phyloP scores from a whole-genome alignment of 2,329 filamentous ascomycete species.

The Pseudopithomyces chartarum region DNA sequence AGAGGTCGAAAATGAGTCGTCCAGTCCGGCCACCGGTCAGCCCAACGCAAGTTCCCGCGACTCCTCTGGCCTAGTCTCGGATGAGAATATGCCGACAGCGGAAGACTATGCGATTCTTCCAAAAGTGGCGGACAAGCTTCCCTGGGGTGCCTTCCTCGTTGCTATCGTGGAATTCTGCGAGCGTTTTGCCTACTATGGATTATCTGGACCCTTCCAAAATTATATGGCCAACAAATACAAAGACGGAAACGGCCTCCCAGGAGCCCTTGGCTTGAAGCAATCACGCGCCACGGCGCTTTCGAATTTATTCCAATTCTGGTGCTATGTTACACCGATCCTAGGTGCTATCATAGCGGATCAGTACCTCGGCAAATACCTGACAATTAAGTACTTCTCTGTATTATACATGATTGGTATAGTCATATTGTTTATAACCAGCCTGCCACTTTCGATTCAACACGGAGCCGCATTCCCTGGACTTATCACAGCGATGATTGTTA shows the following conservation, averaged over 20 bases:
- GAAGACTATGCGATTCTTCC: conserved; percentile 33
- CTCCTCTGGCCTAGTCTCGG: conserved; percentile 9
- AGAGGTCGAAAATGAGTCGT: conserved; percentile 12
- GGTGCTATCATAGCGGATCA: conserved; percentile 66
- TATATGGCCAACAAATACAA: conserved; percentile 53
- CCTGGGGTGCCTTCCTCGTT: conserved; percentile 52
- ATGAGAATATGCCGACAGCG: conserved; percentile 30
- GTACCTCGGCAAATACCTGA: conserved; percentile 71
- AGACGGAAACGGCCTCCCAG: conserved; percentile 48
- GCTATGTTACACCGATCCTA: conserved; percentile 53
- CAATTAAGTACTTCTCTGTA: conserved; percentile 68
- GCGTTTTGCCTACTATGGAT: conserved; percentile 53
- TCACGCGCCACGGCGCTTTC: conserved; percentile 51
- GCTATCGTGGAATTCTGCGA: conserved; percentile 57
- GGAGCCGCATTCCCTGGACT: conserved; percentile 68
- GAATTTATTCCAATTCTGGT: conserved; percentile 57
- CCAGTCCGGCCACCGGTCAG: not conserved
- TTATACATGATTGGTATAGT: conserved; percentile 70
- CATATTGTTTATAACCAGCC: conserved; percentile 68
- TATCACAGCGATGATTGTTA: conserved; percentile 66
- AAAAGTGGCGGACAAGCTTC: conserved; percentile 51
- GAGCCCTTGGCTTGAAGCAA: conserved; percentile 49
- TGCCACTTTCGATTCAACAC: conserved; percentile 66
- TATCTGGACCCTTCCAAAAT: conserved; percentile 56
- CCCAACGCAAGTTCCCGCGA: not conserved